A percentile compares a stretch with the other conserved stretches of the same genome.
Conservation (phyloP, 2,329 filamentous ascomycete species). For the Calonectria leucothoes region DNA sequence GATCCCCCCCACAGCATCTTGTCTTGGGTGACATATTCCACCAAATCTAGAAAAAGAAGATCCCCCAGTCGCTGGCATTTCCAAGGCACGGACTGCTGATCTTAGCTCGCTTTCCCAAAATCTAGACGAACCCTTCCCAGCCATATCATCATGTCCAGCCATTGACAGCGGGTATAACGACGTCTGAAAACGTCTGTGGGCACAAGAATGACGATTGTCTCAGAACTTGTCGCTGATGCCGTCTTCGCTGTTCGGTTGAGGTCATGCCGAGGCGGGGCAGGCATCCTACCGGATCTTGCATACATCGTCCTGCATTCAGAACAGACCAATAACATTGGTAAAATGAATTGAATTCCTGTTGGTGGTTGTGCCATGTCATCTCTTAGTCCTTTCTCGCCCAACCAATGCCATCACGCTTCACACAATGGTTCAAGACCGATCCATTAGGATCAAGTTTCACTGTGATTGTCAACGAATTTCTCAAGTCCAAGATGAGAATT, state of each 20-base stretch:
- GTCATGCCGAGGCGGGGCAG: neutral
- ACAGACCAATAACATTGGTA: neutral
- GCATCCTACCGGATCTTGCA: neutral
- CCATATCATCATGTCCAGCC: neutral
- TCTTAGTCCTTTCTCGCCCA: neutral
- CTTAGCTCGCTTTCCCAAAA: conserved; percentile 23
- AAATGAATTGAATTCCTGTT: neutral
- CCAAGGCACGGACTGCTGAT: conserved; percentile 14
- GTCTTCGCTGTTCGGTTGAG: neutral
- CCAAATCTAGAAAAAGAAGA: conserved; percentile 13
- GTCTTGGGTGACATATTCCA: conserved; percentile 19
- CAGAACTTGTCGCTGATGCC: neutral
- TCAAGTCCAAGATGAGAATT: neutral
- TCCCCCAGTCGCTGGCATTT: conserved; percentile 26
- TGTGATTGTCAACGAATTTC: neutral
- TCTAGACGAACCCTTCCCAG: conserved; percentile 25
- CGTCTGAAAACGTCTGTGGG: neutral
- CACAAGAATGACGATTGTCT: conserved; percentile 4
- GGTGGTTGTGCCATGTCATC: neutral
- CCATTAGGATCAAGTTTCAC: too few species aligned
- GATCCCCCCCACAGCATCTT: conserved; percentile 18
- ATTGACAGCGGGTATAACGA: neutral
- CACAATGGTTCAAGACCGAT: neutral
- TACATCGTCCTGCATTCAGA: neutral
- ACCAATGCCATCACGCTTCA: neutral